Evolutionary conservation across 257 asterid genomes (phyloP).

Genomic region (Henckelia pumila): DNA sequence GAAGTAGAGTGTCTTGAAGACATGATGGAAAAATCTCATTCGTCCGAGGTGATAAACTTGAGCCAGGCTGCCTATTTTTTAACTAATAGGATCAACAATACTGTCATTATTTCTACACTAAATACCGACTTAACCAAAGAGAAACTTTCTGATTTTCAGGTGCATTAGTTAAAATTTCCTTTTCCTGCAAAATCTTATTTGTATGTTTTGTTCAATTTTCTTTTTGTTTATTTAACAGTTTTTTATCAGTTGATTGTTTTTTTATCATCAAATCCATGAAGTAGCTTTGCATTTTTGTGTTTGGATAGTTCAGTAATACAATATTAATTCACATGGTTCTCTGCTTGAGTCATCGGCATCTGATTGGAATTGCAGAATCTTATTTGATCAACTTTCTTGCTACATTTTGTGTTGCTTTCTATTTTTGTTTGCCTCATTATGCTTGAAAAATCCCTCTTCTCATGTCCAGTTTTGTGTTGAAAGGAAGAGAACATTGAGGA

Average conservation of each 20-base stretch:
- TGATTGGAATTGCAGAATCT: not conserved
- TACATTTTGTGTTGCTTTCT: too few relatives aligned
- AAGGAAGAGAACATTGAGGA: too few relatives aligned
- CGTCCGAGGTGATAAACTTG: too few relatives aligned
- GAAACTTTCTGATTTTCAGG: slow-evolving; percentile 43
- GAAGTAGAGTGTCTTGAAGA: too few relatives aligned
- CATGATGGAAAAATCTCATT: too few relatives aligned
- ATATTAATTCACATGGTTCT: not conserved
- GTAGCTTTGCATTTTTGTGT: not conserved
- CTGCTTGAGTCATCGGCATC: not conserved
- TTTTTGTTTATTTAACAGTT: not conserved
- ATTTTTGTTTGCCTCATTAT: too few relatives aligned
- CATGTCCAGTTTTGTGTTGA: too few relatives aligned
- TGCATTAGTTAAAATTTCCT: not conserved
- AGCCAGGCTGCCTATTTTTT: too few relatives aligned
- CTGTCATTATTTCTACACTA: slow-evolving; percentile 35
- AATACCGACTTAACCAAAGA: slow-evolving; percentile 35
- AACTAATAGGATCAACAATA: too few relatives aligned
- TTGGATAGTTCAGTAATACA: not conserved
- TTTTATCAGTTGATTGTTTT: not conserved
- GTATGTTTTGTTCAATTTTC: not conserved
- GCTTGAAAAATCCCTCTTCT: too few relatives aligned
- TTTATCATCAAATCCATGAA: not conserved
- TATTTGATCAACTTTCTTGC: too few relatives aligned
- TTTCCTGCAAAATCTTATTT: not conserved